Base-by-base conservation (phyloP, 2,329 filamentous ascomycete species). In the Talaromyces sp. region DNA sequence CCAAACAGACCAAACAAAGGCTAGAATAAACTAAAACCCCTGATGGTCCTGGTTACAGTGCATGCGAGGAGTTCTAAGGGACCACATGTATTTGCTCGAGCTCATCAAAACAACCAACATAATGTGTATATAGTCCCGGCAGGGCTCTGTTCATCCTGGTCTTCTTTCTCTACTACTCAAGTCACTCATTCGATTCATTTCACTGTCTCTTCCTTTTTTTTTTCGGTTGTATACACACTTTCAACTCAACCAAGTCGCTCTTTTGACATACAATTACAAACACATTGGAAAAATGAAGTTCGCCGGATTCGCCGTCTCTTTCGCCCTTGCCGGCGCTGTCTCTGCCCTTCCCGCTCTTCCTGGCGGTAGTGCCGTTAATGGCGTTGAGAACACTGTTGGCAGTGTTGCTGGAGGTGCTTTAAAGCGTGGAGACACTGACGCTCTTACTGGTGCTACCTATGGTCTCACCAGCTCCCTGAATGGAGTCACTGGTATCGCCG, bases 271-370 rank as follows among this genome's bases (percentile, higher is more conserved):
- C 20, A 39, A 40, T 4, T 2, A 13, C 51, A 37, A 51, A 22
- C 29, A 33, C 56, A 60, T 43, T 46, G 51, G 52, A 53, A 70
- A 37, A 54, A 73, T 72, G 70, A 73, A 71, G 67, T 67, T 72
- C 65, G 66, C 67, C 58, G 66, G 66, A 62, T 58, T 73, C 47
- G 43, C 65, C 36, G 49, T 66, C 48, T 65, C 69, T 32, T 57
- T 73, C 22, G 68, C 68, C 37, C 37, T 72, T 47, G 65, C 64
- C 49, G 58, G 68, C 56, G 52, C 63, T 54, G 64, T 63, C 41
- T 66, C 64, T 35, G 62, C 66, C 39, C 54, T 72, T 27, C 69
- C 70, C 24, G 17, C 40, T 20, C 33, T 61, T 24, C 44, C 47
- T 29, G 36, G 37, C 14, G 33, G 55, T 20, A 35, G 40, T 13